Evolutionary conservation across 352 stramenopile species (phyloP).

Genomic region (Pythium coloratum): DNA sequence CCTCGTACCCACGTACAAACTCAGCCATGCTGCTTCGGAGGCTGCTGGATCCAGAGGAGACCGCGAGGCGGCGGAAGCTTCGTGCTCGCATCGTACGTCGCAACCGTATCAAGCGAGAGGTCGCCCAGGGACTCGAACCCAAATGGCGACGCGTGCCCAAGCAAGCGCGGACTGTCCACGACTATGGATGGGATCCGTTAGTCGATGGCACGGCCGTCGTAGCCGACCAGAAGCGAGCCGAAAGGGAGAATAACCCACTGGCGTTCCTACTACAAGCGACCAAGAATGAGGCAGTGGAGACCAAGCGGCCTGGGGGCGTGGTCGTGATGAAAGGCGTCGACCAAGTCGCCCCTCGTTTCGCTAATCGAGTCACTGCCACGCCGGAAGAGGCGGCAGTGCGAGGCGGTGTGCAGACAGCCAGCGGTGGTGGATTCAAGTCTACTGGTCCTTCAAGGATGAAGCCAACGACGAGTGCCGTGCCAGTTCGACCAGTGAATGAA

Average conservation of each 20-base stretch:
- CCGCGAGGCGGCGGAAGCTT: constrained; percentile 36
- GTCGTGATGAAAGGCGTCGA: constrained; percentile 18
- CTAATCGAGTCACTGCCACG: neutral
- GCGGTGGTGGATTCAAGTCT: neutral
- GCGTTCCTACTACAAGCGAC: constrained; percentile 12
- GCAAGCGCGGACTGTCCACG: constrained; percentile 19
- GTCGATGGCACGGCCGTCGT: constrained; percentile 17
- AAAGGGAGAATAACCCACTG: constrained; percentile 16
- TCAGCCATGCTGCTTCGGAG: constrained; percentile 61
- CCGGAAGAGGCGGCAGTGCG: neutral
- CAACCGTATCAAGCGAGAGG: constrained; percentile 62
- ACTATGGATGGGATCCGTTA: constrained; percentile 31
- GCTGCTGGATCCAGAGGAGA: constrained; percentile 58
- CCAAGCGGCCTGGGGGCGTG: neutral
- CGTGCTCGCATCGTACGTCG: constrained; percentile 57
- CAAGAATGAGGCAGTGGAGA: constrained; percentile 6
- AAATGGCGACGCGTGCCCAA: constrained; percentile 30
- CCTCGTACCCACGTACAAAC: too few species aligned
- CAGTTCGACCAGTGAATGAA: neutral
- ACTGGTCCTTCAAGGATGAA: neutral
- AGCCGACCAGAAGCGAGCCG: constrained; percentile 10
- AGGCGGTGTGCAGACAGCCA: neutral
- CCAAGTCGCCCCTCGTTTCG: constrained; percentile 17
- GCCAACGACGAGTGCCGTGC: neutral
- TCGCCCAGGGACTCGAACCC: constrained; percentile 44